These are phyloP conservation scores for Microbotryum saponariae DNA, from an alignment of 1,284 basidiomycete genomes.

Conservation along the genomic window DNA sequence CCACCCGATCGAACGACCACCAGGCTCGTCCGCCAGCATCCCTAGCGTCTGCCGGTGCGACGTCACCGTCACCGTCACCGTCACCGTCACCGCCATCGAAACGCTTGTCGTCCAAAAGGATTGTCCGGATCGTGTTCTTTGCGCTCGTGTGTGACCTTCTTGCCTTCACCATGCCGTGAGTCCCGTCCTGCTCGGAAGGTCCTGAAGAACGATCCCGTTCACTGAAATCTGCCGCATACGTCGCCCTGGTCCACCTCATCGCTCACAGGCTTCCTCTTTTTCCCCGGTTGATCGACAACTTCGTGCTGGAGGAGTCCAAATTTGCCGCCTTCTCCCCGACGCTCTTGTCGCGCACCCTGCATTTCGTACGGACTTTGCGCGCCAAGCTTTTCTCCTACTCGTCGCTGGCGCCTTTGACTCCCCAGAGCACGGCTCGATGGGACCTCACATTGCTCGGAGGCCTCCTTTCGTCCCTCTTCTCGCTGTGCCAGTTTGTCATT, in stretches of 20 bases:
- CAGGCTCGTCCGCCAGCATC: too few relatives aligned
- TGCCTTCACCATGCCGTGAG: slow-evolving; percentile 32
- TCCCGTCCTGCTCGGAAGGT: neutral
- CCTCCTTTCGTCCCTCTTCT: slow-evolving; percentile 35
- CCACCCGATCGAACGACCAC: too few relatives aligned
- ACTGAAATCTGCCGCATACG: neutral
- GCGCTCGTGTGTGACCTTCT: slow-evolving; percentile 32
- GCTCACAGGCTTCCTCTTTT: slow-evolving; percentile 27
- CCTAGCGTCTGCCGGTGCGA: too few relatives aligned
- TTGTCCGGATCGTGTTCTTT: slow-evolving; percentile 30
- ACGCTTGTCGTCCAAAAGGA: neutral
- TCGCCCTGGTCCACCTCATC: neutral
- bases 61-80: too few relatives aligned
- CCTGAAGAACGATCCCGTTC: neutral
- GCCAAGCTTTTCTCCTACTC: slow-evolving; percentile 19
- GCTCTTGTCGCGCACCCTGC: slow-evolving; percentile 19
- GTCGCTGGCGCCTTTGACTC: neutral
- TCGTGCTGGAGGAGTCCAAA: slow-evolving; percentile 19
- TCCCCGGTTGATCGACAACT: slow-evolving; percentile 31
- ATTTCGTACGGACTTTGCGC: slow-evolving; percentile 13
- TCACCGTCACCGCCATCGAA: too few relatives aligned
- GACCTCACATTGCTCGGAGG: slow-evolving; percentile 35
- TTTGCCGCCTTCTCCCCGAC: neutral
- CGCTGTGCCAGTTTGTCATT: slow-evolving; percentile 70
- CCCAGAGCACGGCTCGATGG: slow-evolving; percentile 5